These are phyloP conservation scores for Mucor velutinosus DNA, from an alignment of 371 early-diverging fungal species.

Conservation along the genomic window DNA sequence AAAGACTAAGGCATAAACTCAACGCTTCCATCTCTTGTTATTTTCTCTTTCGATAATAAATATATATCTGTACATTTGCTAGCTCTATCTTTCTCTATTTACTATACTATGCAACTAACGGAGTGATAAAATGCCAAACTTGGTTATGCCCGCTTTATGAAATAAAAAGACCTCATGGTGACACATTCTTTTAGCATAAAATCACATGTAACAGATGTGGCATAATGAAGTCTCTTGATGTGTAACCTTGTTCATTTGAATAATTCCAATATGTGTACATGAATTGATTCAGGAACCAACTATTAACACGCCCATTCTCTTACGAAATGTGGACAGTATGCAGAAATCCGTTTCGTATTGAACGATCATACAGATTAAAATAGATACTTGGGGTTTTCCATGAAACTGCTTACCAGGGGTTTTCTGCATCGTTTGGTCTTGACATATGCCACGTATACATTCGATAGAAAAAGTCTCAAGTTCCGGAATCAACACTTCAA, in stretches of 20 bases:
- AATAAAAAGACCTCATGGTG: neutral
- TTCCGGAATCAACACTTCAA: neutral
- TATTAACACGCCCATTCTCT: neutral
- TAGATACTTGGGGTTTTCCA: too few relatives aligned
- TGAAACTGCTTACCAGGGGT: too few relatives aligned
- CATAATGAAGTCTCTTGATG: slow-evolving; percentile 1
- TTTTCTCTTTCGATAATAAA: neutral
- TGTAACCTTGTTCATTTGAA: neutral
- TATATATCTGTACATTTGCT: neutral
- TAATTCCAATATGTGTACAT: neutral
- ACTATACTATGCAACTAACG: neutral
- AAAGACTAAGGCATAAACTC: neutral
- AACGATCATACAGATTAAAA: too few relatives aligned
- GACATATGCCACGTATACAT: too few relatives aligned
- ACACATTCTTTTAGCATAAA: slow-evolving; percentile 3
- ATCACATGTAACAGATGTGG: neutral
- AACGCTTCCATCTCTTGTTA: too few relatives aligned
- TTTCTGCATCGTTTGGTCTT: too few relatives aligned
- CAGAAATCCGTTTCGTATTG: too few relatives aligned
- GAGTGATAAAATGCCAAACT: neutral
- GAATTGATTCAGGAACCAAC: neutral
- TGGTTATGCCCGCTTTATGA: neutral
- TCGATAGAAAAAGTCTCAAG: neutral
- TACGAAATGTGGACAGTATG: too few relatives aligned
- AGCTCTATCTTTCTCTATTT: neutral